These are phyloP conservation scores for Wallacemonas sp. DNA, from an alignment of 208 protist genomes.

Conservation along the genomic window DNA sequence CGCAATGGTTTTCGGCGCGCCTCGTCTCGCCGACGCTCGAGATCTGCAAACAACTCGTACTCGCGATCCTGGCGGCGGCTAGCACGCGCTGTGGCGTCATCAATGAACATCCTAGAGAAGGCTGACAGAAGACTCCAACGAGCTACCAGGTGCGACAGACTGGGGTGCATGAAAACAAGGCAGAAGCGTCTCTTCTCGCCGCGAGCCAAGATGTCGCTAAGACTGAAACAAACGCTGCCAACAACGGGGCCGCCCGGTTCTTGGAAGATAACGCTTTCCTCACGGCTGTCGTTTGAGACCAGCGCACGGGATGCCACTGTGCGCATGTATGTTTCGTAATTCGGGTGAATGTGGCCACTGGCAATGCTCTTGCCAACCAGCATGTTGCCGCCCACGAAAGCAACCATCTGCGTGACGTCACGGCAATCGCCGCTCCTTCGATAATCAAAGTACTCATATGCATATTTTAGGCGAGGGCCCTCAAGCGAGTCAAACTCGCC, in stretches of 20 bases:
- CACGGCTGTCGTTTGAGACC: constrained; percentile 53
- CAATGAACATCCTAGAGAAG: constrained; percentile 39
- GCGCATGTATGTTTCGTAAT: constrained; percentile 47
- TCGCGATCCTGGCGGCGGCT: constrained; percentile 42
- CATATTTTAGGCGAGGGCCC: constrained; percentile 59
- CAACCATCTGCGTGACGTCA: constrained; percentile 14
- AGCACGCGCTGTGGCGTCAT: constrained; percentile 29
- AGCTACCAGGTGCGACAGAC: constrained; percentile 45
- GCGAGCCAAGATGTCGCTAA: constrained; percentile 78
- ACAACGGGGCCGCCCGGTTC: constrained; percentile 57
- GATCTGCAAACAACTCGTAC: constrained; percentile 52
- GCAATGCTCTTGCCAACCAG: constrained; percentile 32
- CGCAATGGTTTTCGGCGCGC: constrained; percentile 56
- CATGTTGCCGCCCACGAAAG: constrained; percentile 22
- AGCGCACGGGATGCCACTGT: constrained; percentile 58
- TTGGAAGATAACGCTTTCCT: constrained; percentile 66
- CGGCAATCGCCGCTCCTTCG: neutral
- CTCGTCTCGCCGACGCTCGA: constrained; percentile 60
- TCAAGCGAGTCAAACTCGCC: constrained; percentile 81
- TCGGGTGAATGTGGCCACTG: constrained; percentile 44
- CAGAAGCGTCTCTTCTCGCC: constrained; percentile 80
- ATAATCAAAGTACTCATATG: constrained; percentile 70
- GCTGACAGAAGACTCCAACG: constrained; percentile 39
- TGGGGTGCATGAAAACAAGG: constrained; percentile 61
- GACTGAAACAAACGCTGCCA: constrained; percentile 66